A percentile compares a stretch with the other conserved stretches of the same genome.
phyloP scores from a whole-genome alignment of 148 eudicot species.

The Beta vulgaris region DNA sequence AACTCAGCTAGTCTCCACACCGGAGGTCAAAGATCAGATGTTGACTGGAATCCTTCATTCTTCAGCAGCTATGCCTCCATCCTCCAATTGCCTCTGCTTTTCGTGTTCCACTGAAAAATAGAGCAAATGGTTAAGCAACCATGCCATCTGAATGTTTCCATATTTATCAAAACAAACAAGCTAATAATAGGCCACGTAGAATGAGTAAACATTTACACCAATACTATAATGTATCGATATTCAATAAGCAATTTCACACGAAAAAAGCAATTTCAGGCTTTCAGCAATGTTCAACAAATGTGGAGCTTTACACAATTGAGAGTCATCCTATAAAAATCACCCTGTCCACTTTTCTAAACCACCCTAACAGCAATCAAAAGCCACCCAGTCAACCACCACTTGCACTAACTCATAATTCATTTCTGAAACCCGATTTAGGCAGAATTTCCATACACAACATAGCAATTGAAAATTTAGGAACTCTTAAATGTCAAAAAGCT shows the following conservation, averaged over 20 bases:
- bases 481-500: too few species aligned
- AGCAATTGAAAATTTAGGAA: too few species aligned
- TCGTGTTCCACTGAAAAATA: slow-evolving; percentile 57
- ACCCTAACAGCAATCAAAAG: too few species aligned
- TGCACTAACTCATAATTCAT: too few species aligned
- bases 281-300: neutral
- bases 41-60: slow-evolving; percentile 29
- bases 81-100: slow-evolving; percentile 46
- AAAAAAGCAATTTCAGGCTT: too few species aligned
- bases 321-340: too few species aligned
- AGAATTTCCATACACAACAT: too few species aligned
- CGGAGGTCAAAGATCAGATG: neutral
- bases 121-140: slow-evolving; percentile 10
- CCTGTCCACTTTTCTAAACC: too few species aligned
- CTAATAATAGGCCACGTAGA: neutral
- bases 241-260: neutral
- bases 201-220: neutral
- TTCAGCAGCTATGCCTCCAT: slow-evolving; percentile 26
- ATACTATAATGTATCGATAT: neutral
- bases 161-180: neutral
- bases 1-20: neutral
- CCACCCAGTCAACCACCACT: too few species aligned
- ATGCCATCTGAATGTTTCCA: neutral
- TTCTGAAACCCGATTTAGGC: too few species aligned
- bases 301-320: too few species aligned